Conservation (phyloP, 106 monocot species). For the Xerophyta viscosa region DNA sequence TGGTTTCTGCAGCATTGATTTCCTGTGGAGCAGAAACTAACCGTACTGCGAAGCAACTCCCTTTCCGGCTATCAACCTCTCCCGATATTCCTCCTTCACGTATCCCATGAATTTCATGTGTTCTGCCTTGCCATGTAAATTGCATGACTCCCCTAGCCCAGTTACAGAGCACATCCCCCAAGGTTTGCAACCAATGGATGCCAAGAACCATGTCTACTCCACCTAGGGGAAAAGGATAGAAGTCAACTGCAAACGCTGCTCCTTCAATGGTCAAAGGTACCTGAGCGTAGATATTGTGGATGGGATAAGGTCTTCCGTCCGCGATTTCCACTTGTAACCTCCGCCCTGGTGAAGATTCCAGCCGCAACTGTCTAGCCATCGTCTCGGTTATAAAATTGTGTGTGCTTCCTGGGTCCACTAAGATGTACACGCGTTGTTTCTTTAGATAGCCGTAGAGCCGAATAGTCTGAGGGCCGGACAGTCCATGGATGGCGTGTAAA, state of each 20-base stretch:
- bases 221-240: not conserved
- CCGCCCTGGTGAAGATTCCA: not conserved
- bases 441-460: not conserved
- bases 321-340: not conserved
- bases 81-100: too few species aligned
- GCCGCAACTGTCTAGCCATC: not conserved
- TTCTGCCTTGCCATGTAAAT: not conserved
- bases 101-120: not conserved
- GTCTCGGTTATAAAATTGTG: not conserved
- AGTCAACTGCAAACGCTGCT: not conserved
- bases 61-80: not conserved
- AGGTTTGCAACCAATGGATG: constrained; percentile 1
- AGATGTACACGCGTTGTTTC: not conserved
- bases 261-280: not conserved
- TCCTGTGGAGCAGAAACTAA: too few species aligned
- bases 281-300: not conserved
- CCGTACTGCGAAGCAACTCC: too few species aligned
- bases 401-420: not conserved
- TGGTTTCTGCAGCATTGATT: not conserved
- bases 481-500: not conserved
- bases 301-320: not conserved
- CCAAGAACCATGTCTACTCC: not conserved
- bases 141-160: not conserved
- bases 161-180: not conserved
- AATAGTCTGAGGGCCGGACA: not conserved